These are phyloP conservation scores for Cornus florida DNA, from an alignment of 148 eudicot genomes.

Conservation along the genomic window DNA sequence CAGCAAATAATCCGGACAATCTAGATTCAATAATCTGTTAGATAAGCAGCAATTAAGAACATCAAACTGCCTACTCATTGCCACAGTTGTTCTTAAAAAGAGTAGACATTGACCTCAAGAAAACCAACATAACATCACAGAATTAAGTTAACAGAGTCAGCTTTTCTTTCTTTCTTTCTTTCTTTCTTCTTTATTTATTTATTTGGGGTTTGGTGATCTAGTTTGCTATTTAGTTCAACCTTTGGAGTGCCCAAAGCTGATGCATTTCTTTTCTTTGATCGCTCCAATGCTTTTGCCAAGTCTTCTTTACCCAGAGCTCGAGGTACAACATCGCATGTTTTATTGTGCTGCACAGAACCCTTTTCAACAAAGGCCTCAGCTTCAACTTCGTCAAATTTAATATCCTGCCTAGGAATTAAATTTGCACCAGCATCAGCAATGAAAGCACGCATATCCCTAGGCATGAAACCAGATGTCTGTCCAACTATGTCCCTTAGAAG, in stretches of 20 bases:
- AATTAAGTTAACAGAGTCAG: neutral
- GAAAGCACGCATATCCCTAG: conserved; percentile 77
- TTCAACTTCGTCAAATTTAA: conserved; percentile 28
- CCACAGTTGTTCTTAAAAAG: neutral
- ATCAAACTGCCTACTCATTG: neutral
- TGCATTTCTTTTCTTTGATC: conserved; percentile 87
- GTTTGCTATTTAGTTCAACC: conserved; percentile 34
- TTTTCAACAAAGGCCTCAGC: conserved; percentile 29
- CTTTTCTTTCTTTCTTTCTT: too few relatives aligned
- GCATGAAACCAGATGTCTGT: conserved; percentile 91
- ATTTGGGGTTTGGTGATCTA: neutral
- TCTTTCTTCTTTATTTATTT: too few relatives aligned
- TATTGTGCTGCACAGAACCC: conserved; percentile 27
- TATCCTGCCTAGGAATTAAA: conserved; percentile 38
- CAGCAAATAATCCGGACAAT: conserved; percentile 5
- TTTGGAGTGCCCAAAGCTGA: conserved; percentile 95
- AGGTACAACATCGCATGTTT: conserved; percentile 30
- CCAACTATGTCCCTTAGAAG: conserved; percentile 74
- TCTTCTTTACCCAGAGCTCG: conserved; percentile 52
- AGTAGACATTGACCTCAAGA: neutral
- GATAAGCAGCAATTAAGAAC: neutral
- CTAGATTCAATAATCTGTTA: conserved; percentile 12
- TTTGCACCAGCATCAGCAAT: conserved; percentile 87
- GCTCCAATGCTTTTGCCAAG: conserved; percentile 66
- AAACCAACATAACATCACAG: neutral